These are phyloP conservation scores for Stemphylium lycopersici DNA, from an alignment of 2,329 filamentous ascomycete genomes.

Conservation along the genomic window DNA sequence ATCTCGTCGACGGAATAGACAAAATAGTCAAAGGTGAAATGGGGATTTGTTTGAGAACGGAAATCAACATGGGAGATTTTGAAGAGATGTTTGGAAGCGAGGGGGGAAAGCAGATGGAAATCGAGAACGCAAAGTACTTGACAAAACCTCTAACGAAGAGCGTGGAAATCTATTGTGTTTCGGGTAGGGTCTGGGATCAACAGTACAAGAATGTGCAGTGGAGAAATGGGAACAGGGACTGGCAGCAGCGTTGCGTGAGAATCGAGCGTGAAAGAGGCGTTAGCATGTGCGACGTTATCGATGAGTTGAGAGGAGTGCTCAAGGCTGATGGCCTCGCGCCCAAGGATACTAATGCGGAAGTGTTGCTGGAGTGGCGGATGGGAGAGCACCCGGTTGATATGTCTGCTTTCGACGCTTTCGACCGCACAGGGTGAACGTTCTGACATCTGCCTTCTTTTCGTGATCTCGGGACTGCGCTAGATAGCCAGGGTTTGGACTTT, in stretches of 20 bases:
- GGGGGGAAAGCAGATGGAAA: neutral
- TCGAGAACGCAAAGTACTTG: neutral
- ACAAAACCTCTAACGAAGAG: neutral
- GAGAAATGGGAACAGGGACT: neutral
- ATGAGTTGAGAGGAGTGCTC: slow-evolving; percentile 16
- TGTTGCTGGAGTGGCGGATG: slow-evolving; percentile 17
- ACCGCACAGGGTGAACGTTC: neutral
- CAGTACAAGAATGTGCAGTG: slow-evolving; percentile 3
- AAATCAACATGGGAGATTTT: neutral
- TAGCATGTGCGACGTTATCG: slow-evolving; percentile 15
- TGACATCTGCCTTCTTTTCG: neutral
- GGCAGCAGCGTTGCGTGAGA: slow-evolving; percentile 8
- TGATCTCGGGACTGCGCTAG: too few relatives aligned
- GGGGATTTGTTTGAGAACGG: slow-evolving; percentile 4
- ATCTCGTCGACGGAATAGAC: slow-evolving; percentile 4
- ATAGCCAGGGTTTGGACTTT: too few relatives aligned
- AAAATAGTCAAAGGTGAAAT: slow-evolving; percentile 3
- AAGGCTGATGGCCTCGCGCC: neutral
- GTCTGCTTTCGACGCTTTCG: neutral
- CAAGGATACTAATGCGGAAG: neutral
- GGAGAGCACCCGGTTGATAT: neutral
- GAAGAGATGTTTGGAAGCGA: neutral
- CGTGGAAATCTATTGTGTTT: slow-evolving; percentile 6
- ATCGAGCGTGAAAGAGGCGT: slow-evolving; percentile 18
- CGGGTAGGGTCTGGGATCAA: slow-evolving; percentile 9